These are phyloP conservation scores for Magnolia changhungtana DNA, from an alignment of 164 flowering plant genomes.

Conservation along the genomic window DNA sequence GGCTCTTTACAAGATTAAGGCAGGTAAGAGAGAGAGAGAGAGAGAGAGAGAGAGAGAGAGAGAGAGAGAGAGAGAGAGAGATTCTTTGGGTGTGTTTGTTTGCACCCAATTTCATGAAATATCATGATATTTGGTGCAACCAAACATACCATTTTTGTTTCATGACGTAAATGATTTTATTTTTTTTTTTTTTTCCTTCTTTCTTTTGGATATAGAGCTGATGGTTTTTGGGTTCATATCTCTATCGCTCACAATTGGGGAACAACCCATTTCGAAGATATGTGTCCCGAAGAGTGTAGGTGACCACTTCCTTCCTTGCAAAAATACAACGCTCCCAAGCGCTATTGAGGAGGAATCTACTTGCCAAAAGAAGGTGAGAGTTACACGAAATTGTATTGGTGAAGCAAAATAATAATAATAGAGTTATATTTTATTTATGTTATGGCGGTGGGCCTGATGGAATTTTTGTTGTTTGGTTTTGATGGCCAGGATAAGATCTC, in stretches of 20 bases:
- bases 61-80: neutral
- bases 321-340: neutral
- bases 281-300: constrained; percentile 44
- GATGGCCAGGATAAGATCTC: constrained; percentile 47
- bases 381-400: neutral
- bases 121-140: too few species aligned
- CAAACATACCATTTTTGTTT: too few species aligned
- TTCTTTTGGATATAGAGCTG: constrained; percentile 36
- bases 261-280: constrained; percentile 45
- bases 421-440: neutral
- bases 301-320: constrained; percentile 53
- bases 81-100: neutral
- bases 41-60: neutral
- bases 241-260: constrained; percentile 38
- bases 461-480: neutral
- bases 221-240: constrained; percentile 68
- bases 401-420: neutral
- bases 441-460: neutral
- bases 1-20: constrained; percentile 49
- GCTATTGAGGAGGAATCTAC: constrained; percentile 39
- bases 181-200: neutral
- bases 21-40: constrained; percentile 29
- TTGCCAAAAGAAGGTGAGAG: constrained; percentile 35
- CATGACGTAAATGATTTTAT: too few species aligned
- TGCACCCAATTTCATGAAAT: too few species aligned